phyloP scores from a whole-genome alignment of 2,329 filamentous ascomycete species.

The Microcyclospora tardicrescens region DNA sequence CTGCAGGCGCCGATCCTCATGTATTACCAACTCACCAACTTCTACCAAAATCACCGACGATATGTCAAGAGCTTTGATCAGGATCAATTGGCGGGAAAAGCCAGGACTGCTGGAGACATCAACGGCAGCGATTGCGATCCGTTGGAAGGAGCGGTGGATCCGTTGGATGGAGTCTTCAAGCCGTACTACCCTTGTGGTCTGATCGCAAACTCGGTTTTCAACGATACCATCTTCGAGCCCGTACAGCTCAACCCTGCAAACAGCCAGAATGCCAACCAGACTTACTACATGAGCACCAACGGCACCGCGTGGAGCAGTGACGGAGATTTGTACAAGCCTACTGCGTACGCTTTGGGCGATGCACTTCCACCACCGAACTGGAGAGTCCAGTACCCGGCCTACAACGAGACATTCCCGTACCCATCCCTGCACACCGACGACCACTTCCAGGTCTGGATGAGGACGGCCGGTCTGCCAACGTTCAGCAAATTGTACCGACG shows the following conservation, averaged over 20 bases:
- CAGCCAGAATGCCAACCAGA: conserved; percentile 25
- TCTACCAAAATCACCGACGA: conserved; percentile 96
- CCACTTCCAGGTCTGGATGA: conserved; percentile 97
- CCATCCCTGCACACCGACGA: conserved; percentile 65
- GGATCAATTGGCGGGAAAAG: conserved; percentile 66
- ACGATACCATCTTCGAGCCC: conserved; percentile 70
- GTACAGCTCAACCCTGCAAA: conserved; percentile 42
- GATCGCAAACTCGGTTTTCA: conserved; percentile 95
- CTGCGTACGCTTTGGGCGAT: conserved; percentile 50
- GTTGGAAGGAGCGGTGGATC: conserved; percentile 30
- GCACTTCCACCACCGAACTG: conserved; percentile 83
- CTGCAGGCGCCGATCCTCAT: conserved; percentile 74
- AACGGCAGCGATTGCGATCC: conserved; percentile 61
- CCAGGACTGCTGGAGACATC: conserved; percentile 48
- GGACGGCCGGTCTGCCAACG: conserved; percentile 80
- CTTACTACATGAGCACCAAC: conserved; percentile 63
- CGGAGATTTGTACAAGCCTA: conserved; percentile 60
- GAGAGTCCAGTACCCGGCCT: conserved; percentile 53
- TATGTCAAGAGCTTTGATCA: conserved; percentile 85
- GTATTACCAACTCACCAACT: conserved; percentile 94
- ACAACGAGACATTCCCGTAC: conserved; percentile 55
- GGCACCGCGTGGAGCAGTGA: conserved; percentile 84
- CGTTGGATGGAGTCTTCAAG: conserved; percentile 33
- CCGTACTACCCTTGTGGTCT: conserved; percentile 90
- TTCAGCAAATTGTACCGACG: conserved; percentile 89